Evolutionary conservation across 805 yeast species (phyloP), one percentile per base, ranked within the genome.

Genomic region (Torulaspora maleeae): DNA sequence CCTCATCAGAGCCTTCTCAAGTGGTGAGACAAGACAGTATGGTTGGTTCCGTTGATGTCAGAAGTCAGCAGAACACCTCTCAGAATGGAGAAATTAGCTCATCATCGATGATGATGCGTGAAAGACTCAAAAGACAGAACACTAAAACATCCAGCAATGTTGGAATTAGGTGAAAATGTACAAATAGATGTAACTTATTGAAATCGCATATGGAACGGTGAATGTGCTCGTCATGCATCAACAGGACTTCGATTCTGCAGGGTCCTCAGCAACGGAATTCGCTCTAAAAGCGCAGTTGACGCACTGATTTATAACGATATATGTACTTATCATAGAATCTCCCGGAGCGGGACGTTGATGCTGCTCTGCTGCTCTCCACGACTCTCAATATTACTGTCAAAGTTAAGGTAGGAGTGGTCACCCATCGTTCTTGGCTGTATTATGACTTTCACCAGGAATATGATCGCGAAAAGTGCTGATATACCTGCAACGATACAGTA

Each of bases 381-480:
- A 13, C 9, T 33, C 10, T 35, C 46, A 37, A 25, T n/a, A 20
- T 20, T 41, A 36, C 33, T 51, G 27, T 61, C 72, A 43, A 69
- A 77, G 41, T 76, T 71, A 52, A 81, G 61, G 51, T 75, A 86
- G 24, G 83, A 73, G 60, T 87, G 95, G 58, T 86, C 95, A 5
- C 95, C 95, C 33, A 87, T 69, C 45, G 85, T 76, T 51, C 95
- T 74, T n/a, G 96, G 96, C 60, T 81, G 83, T 52, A 91, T 72
- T 38, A 91, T 69, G 53, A 89, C 90, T 65, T 90, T 89, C 43
- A 86, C 63, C 56, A 91, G 70, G 69, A 93, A 93, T 8, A 80
- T 74, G 1, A 86, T 64, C 35, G 86, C 95, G 56, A 87, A 80
- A 7, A 83, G 64, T 29, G 86, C 72, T 22, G 88, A 75, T 5